Evolutionary conservation across 768 basidiomycete genomes (phyloP), one percentile per base, ranked within the genome.

Genomic region (Boletus huronensis): DNA sequence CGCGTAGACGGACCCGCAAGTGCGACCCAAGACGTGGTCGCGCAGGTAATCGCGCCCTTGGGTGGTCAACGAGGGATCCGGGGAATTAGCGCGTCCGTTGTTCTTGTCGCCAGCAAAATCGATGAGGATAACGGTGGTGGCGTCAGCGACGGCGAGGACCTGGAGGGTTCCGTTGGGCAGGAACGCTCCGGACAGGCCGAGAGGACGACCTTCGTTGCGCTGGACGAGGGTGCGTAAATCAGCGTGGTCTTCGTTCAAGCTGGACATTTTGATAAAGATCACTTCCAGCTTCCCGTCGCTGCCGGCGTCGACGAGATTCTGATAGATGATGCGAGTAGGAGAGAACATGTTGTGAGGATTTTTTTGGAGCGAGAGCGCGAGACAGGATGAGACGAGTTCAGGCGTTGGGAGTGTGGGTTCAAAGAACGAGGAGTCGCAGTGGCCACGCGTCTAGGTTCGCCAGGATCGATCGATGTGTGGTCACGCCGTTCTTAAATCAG

Each of bases 151-250:
- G 19, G 66, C 68, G 44, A 71, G 61, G 48, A 67, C 29, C 19
- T 55, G 58, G 26, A 71, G 68, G 10, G 51, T 42, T 10, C 70
- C 64, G 17, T 57, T 46, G n/a, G 43, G 46, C n/a, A 62, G 25
- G 43, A 62, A 71, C 9, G 61, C 21, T 25, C 60, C 59, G 0
- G 70, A 71, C 29, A 70, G 63, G 39, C 70, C 70, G 6, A 70
- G 65, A 42, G 71, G 54, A 16, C 63, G 69, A 17, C 70, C 70
- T 10, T 72, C 71, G 55, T 70, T 70, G 54, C 69, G 61, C 43
- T 69, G 62, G 3, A 70, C 58, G 49, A 70, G 32, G 19, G 53
- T 54, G 29, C 62, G 58, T 11, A 70, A 29, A 13, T 58, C 57
- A 26, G 51, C 3, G 38, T 57, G 32, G 35, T 70, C 70, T 11